Evolutionary conservation across 1,284 basidiomycete species (phyloP).

Genomic region (Ceratobasidium theobromae): DNA sequence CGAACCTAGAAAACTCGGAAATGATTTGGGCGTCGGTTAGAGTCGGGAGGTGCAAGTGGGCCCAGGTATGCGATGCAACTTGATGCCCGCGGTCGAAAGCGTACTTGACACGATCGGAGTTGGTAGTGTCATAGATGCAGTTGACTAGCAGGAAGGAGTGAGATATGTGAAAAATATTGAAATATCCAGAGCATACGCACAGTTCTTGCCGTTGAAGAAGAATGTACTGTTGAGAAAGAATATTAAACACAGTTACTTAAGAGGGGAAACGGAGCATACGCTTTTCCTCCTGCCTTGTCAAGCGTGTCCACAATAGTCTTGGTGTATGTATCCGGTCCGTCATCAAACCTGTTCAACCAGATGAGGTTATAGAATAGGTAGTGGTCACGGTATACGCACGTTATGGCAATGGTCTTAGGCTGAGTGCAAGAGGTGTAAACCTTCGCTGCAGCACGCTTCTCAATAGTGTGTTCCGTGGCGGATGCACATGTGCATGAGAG

Average conservation of each 20-base stretch:
- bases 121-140: constrained; percentile 49
- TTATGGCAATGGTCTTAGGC: constrained; percentile 24
- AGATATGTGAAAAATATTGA: background rate
- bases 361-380: background rate
- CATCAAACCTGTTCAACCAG: constrained; percentile 6
- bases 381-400: background rate
- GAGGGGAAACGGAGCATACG: background rate
- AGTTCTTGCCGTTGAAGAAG: constrained; percentile 35
- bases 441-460: constrained; percentile 16
- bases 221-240: background rate
- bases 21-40: constrained; percentile 37
- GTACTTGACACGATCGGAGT: constrained; percentile 43
- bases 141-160: constrained; percentile 39
- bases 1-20: constrained; percentile 17
- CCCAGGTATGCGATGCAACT: constrained; percentile 40
- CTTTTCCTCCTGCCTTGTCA: constrained; percentile 28
- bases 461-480: background rate
- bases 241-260: background rate
- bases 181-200: constrained; percentile 4
- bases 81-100: constrained; percentile 40
- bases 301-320: constrained; percentile 26
- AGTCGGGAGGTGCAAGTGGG: constrained; percentile 36
- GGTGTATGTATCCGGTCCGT: constrained; percentile 23
- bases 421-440: constrained; percentile 29
- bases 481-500: constrained; percentile 2